Evolutionary conservation across 352 stramenopile species (phyloP), one percentile per base, ranked within the genome.

Genomic region (Globisporangium splendens): DNA sequence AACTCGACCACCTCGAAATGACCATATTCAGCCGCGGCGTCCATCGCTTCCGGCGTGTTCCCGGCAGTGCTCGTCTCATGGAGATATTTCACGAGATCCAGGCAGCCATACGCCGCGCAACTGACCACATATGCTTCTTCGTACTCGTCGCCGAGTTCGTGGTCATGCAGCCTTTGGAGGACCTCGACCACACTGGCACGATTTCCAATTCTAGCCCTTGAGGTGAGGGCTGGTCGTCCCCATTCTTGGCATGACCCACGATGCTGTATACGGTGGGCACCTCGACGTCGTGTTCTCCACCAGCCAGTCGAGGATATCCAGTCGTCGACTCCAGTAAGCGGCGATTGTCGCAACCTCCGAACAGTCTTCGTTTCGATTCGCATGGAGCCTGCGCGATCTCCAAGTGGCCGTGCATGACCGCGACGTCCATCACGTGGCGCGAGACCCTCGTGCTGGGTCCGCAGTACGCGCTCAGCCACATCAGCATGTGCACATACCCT

Each of bases 351-450:
- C 56, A 1, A 33, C 46, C 28, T 41, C 21, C 33, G 59, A 43
- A 13, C 72, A 84, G 21, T 57, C 63, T 46, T 81, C 75, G 6
- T 61, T 24, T 0, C 69, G 72, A 44, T 82, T 47, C 12, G 54
- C 54, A 22, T 79, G 62, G 15, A 84, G 68, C 69, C 70, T 72
- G 64, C 8, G 82, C 38, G 24, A 79, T 68, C 7, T 56, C 22
- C 8, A 51, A 15, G 18, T 33, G 46, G 0, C 35, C 47, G n/a
- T 53, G 50, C 8, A 38, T 38, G 8, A 49, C 56, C 14, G 56
- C 56, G 3, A 54, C 46, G 38, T 54, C 56, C 46, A 62, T 42
- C n/a, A 56, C 56, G 39, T 62, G 54, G 28, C 46, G 48, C 8
- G 54, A 60, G 31, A 60, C 47, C 4, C 33, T 28, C 13, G 50